Evolutionary conservation across 2,329 filamentous ascomycete genomes (phyloP).

Genomic region (Beauveria sp.): DNA sequence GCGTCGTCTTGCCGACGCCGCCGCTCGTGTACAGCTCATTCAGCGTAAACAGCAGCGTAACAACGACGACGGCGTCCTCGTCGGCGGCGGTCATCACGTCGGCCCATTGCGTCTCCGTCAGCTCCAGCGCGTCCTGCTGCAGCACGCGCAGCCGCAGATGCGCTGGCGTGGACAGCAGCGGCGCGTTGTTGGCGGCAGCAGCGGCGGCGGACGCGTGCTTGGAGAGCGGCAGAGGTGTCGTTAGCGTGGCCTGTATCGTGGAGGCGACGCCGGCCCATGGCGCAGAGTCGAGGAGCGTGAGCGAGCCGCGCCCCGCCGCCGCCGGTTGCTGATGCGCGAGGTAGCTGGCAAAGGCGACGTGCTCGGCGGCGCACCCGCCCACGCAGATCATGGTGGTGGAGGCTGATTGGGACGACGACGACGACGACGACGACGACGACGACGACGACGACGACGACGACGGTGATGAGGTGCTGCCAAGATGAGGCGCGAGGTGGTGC

Average conservation of each 20-base stretch:
- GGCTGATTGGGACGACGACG: constrained; percentile 15
- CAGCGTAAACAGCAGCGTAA: constrained; percentile 87
- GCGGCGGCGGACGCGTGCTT: constrained; percentile 43
- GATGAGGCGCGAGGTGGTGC: not conserved
- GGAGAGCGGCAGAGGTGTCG: constrained; percentile 40
- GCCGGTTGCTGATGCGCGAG: constrained; percentile 18
- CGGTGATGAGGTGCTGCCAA: not conserved
- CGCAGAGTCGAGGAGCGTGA: constrained; percentile 73
- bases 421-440: not conserved
- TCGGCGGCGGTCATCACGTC: constrained; percentile 11
- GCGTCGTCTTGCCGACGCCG: constrained; percentile 64
- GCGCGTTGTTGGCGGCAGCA: constrained; percentile 29
- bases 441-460: not conserved
- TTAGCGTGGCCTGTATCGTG: constrained; percentile 51
- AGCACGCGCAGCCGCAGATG: constrained; percentile 35
- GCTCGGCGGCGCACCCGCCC: constrained; percentile 54
- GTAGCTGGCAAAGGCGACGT: constrained; percentile 46
- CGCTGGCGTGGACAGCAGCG: constrained; percentile 31
- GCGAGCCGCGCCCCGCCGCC: constrained; percentile 17
- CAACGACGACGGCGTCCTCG: constrained; percentile 39
- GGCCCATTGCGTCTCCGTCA: constrained; percentile 29
- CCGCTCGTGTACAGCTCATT: constrained; percentile 87
- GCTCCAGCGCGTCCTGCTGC: constrained; percentile 41
- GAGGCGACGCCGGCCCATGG: constrained; percentile 62
- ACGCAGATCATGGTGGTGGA: constrained; percentile 38